Evolutionary conservation across 1,284 basidiomycete genomes (phyloP), one percentile per base, ranked within the genome.

Genomic region (Trichosporon coremiiforme): DNA sequence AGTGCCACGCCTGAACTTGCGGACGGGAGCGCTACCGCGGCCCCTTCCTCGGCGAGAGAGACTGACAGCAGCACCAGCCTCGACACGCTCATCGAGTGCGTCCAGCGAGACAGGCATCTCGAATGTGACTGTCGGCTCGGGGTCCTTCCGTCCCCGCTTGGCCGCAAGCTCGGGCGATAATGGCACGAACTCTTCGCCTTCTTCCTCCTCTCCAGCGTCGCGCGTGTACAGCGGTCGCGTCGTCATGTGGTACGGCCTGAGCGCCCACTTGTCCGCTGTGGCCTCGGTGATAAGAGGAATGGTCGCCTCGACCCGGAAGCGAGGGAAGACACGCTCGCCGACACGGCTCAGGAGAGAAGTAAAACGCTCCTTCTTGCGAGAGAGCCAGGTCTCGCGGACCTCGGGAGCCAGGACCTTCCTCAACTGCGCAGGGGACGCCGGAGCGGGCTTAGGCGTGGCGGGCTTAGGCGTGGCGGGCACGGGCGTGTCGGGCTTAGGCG

Each of bases 41-140:
- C 67, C 69, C 4, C 64, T 9, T 0, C 50, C 64, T 10, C 68
- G 38, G 4, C 65, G 60, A 5, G 36, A 41, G 9, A 65, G 35
- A 8, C 64, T 65, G 17, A 45, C 45, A 4, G 71, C 71, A 1
- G 79, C 80, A 3, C 78, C 77, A 20, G 75, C 71, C 65, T 80
- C 81, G 6, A 82, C 79, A 22, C 74, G 67, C 74, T 82, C 78
- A 67, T 82, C 81, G 5, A 82, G 73, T 36, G 72, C 71, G 29
- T 81, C 81, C 1, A 81, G 74, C 29, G 76, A 78, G 0, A 82
- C 76, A 4, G 81, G 81, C 77, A 82, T 76, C 69, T 82, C 81
- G 67, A 80, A 82, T 17, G 76, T 77, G 13, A 82, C 78, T 10
- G 68, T 69, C 55, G 74, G 70, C 67, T 79, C 78, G 17, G 36